Base-by-base conservation (phyloP, 2,329 filamentous ascomycete genomes). In the Trichoderma atroviride region DNA sequence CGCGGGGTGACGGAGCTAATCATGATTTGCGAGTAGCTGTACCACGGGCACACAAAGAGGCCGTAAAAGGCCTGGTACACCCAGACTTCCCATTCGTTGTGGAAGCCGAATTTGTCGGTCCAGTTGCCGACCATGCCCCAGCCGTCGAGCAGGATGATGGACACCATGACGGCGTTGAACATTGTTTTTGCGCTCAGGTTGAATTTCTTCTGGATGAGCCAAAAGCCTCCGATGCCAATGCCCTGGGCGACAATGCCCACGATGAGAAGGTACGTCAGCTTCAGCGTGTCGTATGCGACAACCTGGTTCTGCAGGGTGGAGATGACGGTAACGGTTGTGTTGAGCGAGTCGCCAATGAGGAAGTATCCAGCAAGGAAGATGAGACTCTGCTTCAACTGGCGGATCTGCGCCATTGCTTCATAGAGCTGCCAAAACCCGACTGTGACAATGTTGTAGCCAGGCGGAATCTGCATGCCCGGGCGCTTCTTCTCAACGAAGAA, bases 21-120 rank as follows among this genome's bases (percentile, higher is more conserved):
- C 85, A 92, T 89, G 74, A 89, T 91, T 75, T 91, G 89, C 0
- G 85, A 87, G 77, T 92, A 92, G 59, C 86, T 88, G 77, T 91
- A 91, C 89, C 89, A 91, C 0, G 89, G 89, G 71, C 89, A 90
- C 7, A 91, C 87, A 58, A 91, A 84, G 0, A 92, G 80, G 0
- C 89, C 89, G 73, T 91, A 91, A 72, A 88, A 89, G 10, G 78
- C 78, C 71, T 83, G 82, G 70, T 83, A 83, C 0, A 81, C 62
- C 82, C 82, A 84, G 29, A 83, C 74, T 70, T 84, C 82, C 82
- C 82, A 84, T 24, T 78, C 76, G 53, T 83, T 78, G 69, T 83
- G 80, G 75, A 83, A 84, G 0, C 82, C 82, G 37, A 83, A 82
- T 11, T 74, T 75, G 60, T 79, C 71, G 1, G 81, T 83, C 82